These are phyloP conservation scores for Fusarium sp. DNA, from an alignment of 2,329 filamentous ascomycete genomes.

Conservation along the genomic window DNA sequence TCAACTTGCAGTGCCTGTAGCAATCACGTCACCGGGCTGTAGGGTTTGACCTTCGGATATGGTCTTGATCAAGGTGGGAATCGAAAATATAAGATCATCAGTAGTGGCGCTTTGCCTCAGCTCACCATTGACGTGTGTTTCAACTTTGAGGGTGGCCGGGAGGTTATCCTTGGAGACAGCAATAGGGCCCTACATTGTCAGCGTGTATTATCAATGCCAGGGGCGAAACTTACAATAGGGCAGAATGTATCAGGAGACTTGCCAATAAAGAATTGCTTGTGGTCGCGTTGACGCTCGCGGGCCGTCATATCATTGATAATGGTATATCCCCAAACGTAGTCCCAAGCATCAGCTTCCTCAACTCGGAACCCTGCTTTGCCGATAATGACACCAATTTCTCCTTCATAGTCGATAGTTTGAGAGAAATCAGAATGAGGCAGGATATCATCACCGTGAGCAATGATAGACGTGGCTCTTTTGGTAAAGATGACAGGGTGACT, in stretches of 20 bases:
- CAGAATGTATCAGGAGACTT: slow-evolving; percentile 70
- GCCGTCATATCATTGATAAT: slow-evolving; percentile 70
- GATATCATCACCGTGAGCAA: slow-evolving; percentile 64
- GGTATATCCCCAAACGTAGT: slow-evolving; percentile 70
- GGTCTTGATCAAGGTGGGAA: slow-evolving; percentile 59
- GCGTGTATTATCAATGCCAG: not conserved
- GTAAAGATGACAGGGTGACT: slow-evolving; percentile 71
- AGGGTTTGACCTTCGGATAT: slow-evolving; percentile 61
- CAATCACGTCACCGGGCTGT: slow-evolving; percentile 62
- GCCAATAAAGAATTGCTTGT: slow-evolving; percentile 73
- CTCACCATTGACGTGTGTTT: slow-evolving; percentile 63
- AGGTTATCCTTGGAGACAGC: slow-evolving; percentile 46
- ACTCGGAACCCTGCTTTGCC: slow-evolving; percentile 64
- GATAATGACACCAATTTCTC: slow-evolving; percentile 70
- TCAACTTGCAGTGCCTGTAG: slow-evolving; percentile 57
- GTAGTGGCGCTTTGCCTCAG: slow-evolving; percentile 62
- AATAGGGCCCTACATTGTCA: not conserved
- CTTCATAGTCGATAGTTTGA: slow-evolving; percentile 67
- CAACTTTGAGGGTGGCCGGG: slow-evolving; percentile 57
- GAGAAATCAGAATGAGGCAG: slow-evolving; percentile 64
- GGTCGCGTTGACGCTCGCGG: slow-evolving; percentile 66
- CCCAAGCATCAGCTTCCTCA: slow-evolving; percentile 60
- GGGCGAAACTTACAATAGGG: slow-evolving; percentile 60
- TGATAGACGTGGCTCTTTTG: slow-evolving; percentile 67
- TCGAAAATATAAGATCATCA: slow-evolving; percentile 62